Conservation (phyloP, 2,329 filamentous ascomycete genomes). For the Ophiostoma populinum region DNA sequence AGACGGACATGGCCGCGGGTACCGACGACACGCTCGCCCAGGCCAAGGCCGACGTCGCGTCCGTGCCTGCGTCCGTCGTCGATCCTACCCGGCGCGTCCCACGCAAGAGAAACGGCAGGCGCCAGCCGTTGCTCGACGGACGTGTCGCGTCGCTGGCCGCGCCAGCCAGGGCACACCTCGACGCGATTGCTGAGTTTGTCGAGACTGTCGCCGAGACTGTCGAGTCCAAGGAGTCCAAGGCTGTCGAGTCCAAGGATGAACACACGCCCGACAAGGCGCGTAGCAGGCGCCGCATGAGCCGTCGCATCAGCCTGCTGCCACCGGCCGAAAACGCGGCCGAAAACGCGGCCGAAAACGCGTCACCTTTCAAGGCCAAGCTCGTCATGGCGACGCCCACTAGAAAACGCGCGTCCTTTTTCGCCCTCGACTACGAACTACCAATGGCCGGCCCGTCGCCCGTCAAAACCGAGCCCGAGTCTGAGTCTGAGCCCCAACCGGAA, state of each 20-base stretch:
- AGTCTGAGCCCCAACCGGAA: no score
- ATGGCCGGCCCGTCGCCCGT: constrained; percentile 1
- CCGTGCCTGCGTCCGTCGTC: no score
- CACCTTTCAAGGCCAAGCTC: no score
- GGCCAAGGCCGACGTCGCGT: background rate
- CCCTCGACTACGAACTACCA: background rate
- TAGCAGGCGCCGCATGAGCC: constrained; percentile 15
- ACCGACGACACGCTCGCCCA: background rate
- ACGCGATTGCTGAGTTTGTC: no score
- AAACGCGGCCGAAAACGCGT: constrained; percentile 14
- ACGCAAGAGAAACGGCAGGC: constrained; percentile 18
- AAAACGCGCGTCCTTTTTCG: background rate
- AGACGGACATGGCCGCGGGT: background rate
- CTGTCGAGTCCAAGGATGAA: no score
- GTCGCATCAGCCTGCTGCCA: constrained; percentile 12
- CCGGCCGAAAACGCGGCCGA: background rate
- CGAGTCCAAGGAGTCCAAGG: no score
- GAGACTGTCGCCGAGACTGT: no score
- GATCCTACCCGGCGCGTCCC: no score
- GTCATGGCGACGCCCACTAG: constrained; percentile 3
- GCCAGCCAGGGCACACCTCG: no score
- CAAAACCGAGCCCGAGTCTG: no score
- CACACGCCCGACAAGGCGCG: constrained; percentile 11
- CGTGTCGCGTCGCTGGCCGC: no score
- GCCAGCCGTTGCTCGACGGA: constrained; percentile 18